phyloP scores from a whole-genome alignment of 305 asterid genomes.

The Petunia hybrid region DNA sequence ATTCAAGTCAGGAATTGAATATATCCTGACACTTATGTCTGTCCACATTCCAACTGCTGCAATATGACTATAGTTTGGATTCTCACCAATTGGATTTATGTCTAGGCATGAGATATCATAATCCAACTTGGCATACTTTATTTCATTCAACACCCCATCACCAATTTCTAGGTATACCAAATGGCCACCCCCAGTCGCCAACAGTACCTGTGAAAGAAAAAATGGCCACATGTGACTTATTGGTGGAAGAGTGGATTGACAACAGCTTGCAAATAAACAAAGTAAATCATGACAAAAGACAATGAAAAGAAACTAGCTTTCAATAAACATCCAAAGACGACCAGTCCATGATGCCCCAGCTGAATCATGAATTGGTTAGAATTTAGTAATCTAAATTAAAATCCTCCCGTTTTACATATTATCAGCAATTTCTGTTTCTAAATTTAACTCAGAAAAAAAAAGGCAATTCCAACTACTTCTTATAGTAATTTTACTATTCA shows the following conservation, averaged over 20 bases:
- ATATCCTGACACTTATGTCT: constrained; percentile 54
- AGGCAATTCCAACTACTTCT: background rate
- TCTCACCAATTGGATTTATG: constrained; percentile 78
- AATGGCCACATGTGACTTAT: background rate
- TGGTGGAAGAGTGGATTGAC: background rate
- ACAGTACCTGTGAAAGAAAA: constrained; percentile 55
- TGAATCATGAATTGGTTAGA: background rate
- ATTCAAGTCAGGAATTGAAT: constrained; percentile 86
- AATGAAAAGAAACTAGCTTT: background rate
- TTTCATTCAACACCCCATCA: constrained; percentile 70
- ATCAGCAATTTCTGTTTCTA: background rate
- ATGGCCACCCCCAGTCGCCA: constrained; percentile 86
- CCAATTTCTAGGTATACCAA: constrained; percentile 84
- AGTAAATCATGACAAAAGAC: background rate
- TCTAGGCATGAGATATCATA: constrained; percentile 85
- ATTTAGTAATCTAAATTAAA: background rate
- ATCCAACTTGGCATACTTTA: constrained; percentile 64
- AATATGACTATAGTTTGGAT: constrained; percentile 70
- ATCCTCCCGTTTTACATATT: background rate
- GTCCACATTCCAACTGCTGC: constrained; percentile 65
- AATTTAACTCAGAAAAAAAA: background rate
- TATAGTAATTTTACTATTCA: background rate
- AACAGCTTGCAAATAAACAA: constrained; percentile 4
- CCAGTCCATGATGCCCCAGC: background rate
- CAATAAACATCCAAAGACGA: background rate